These are phyloP conservation scores for Serendipita indica DNA, from an alignment of 768 basidiomycete genomes.

Conservation along the genomic window DNA sequence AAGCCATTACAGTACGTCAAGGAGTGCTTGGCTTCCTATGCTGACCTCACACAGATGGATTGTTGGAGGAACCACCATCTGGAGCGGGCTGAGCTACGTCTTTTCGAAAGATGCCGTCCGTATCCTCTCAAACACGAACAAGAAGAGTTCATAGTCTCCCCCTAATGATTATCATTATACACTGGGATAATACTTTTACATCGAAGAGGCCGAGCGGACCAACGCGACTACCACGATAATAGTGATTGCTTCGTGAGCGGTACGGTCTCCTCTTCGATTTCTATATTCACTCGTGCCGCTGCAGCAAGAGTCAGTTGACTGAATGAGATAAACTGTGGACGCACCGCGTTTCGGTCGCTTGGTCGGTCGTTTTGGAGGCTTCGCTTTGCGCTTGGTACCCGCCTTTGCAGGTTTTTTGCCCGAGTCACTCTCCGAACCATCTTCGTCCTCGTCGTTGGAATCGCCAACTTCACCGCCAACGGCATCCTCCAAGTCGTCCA, in stretches of 20 bases:
- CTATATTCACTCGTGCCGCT: slow-evolving; percentile 79
- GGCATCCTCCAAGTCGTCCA: slow-evolving; percentile 42
- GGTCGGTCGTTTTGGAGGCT: slow-evolving; percentile 30
- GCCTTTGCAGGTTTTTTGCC: slow-evolving; percentile 20
- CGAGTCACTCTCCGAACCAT: slow-evolving; percentile 19
- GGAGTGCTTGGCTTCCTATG: neutral
- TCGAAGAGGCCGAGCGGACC: neutral
- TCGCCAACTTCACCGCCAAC: slow-evolving; percentile 22
- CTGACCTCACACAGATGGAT: slow-evolving; percentile 41
- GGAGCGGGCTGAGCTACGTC: slow-evolving; percentile 77
- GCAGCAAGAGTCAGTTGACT: slow-evolving; percentile 25
- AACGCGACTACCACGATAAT: slow-evolving; percentile 11
- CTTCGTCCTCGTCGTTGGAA: slow-evolving; percentile 25
- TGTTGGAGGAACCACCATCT: slow-evolving; percentile 81
- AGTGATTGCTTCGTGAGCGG: slow-evolving; percentile 27
- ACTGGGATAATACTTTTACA: too few species aligned
- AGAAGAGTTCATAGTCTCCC: neutral
- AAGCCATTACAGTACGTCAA: slow-evolving; percentile 57
- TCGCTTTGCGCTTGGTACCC: slow-evolving; percentile 56
- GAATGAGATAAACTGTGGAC: slow-evolving; percentile 37
- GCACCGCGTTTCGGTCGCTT: slow-evolving; percentile 44
- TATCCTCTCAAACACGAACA: slow-evolving; percentile 27
- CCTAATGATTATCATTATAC: too few species aligned
- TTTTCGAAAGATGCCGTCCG: slow-evolving; percentile 63
- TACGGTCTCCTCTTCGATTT: slow-evolving; percentile 87